Base-by-base conservation (phyloP, 1,284 basidiomycete species). In the Mycena citricolor region DNA sequence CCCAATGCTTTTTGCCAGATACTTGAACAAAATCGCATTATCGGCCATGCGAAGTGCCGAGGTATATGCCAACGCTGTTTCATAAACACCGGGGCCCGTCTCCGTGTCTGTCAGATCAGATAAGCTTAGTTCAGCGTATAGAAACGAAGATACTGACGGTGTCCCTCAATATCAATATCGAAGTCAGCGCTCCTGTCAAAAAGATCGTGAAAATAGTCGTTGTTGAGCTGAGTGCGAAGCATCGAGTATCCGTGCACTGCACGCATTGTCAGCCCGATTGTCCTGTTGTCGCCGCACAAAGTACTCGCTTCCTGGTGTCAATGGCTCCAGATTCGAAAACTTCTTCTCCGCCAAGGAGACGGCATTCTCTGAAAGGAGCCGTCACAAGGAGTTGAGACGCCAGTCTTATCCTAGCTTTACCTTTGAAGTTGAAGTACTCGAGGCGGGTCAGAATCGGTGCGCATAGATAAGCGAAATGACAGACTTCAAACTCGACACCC, bases 371-470 rank as follows among this genome's bases (percentile, higher is more conserved):
- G n/a, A n/a, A n/a, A n/a, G n/a, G n/a, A n/a, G n/a, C n/a, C n/a
- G n/a, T n/a, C n/a, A n/a, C n/a, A n/a, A n/a, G n/a, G n/a, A n/a
- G n/a, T n/a, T n/a, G n/a, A n/a, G n/a, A n/a, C n/a, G n/a, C n/a
- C n/a, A n/a, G n/a, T n/a, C n/a, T n/a, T n/a, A n/a, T n/a, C n/a
- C n/a, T 8, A 21, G 8, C 40, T 44, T 16, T 56, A 85, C 87
- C 87, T 74, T 87, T 83, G 68, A 93, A 97, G 68, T 97, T 94
- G 65, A 95, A 97, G 69, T 94, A 97, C 88, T 94, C 32, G n/a
- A 31, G 26, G 23, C 22, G 39, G 8, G 20, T 36, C 23, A 50
- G 29, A n/a, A 44, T 13, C 29, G 11, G 13, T 8, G 57, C 19
- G 45, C 36, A 44, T 23, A 39, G 24, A 22, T 37, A 37, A 19